Conservation (phyloP, 75 land plant species). For the Cryptomeria japonica region DNA sequence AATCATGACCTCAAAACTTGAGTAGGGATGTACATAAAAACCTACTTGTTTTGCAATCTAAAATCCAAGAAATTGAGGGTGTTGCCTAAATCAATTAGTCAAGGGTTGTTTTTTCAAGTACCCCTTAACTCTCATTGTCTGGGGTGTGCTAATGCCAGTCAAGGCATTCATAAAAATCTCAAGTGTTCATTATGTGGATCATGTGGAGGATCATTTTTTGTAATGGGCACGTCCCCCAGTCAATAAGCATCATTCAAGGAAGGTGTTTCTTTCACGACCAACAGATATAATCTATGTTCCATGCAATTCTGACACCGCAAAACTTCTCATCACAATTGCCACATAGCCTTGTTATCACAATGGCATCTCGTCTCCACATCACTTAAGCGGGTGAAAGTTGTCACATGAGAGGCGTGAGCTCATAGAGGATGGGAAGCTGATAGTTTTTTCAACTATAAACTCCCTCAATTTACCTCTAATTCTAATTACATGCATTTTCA, state of each 20-base stretch:
- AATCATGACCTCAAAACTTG: not conserved
- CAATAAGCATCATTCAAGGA: not conserved
- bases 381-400: not conserved
- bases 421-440: not conserved
- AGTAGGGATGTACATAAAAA: not conserved
- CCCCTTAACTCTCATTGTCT: not conserved
- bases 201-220: not conserved
- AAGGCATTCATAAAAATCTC: not conserved
- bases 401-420: not conserved
- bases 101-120: not conserved
- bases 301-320: not conserved
- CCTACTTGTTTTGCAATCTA: not conserved
- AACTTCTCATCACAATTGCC: not conserved
- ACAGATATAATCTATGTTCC: not conserved
- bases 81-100: not conserved
- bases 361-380: not conserved
- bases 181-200: not conserved
- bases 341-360: not conserved
- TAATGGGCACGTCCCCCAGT: not conserved
- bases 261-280: not conserved
- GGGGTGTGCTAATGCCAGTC: not conserved
- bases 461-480: too few species aligned
- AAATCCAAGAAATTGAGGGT: not conserved
- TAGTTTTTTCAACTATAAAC: not conserved
- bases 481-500: too few species aligned